Percentiles rank a stretch among this genome's conserved stretches.
Conservation (phyloP, 495 filamentous ascomycete genomes). For the Aspergillus affinis region DNA sequence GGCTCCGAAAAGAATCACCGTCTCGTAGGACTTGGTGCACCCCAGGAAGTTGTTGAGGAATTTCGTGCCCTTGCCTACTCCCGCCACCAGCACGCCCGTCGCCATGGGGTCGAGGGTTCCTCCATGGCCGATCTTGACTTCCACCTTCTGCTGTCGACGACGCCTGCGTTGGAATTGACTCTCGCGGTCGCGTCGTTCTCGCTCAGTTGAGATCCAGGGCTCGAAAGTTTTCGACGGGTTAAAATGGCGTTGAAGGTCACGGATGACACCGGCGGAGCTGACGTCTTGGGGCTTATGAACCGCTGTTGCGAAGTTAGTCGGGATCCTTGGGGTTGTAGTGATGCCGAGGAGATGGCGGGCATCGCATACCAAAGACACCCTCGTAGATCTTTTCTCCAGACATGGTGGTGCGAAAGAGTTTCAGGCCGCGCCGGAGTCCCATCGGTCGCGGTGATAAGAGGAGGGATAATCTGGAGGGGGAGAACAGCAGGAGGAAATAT, state of each 20-base stretch:
- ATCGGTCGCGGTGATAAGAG: slow-evolving; percentile 25
- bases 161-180: slow-evolving; percentile 53
- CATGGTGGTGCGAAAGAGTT: slow-evolving; percentile 51
- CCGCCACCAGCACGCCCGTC: slow-evolving; percentile 85
- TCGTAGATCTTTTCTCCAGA: slow-evolving; percentile 62
- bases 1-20: slow-evolving; percentile 83
- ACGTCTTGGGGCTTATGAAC: slow-evolving; percentile 88
- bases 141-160: slow-evolving; percentile 52
- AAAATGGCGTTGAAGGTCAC: slow-evolving; percentile 78
- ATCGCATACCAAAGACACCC: slow-evolving; percentile 65
- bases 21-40: slow-evolving; percentile 92
- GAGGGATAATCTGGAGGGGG: not conserved
- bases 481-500: not conserved
- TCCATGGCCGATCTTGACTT: slow-evolving; percentile 95
- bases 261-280: slow-evolving; percentile 84
- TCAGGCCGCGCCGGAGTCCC: slow-evolving; percentile 31
- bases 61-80: slow-evolving; percentile 88
- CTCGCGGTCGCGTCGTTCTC: slow-evolving; percentile 48
- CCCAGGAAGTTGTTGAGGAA: slow-evolving; percentile 69
- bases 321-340: slow-evolving; percentile 10
- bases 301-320: slow-evolving; percentile 46
- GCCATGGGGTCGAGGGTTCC: slow-evolving; percentile 94
- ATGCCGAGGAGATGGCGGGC: not conserved
- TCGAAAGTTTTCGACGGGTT: slow-evolving; percentile 74
- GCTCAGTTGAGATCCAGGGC: slow-evolving; percentile 67